phyloP scores from a whole-genome alignment of 768 basidiomycete species.

The Hericium rajendrae region DNA sequence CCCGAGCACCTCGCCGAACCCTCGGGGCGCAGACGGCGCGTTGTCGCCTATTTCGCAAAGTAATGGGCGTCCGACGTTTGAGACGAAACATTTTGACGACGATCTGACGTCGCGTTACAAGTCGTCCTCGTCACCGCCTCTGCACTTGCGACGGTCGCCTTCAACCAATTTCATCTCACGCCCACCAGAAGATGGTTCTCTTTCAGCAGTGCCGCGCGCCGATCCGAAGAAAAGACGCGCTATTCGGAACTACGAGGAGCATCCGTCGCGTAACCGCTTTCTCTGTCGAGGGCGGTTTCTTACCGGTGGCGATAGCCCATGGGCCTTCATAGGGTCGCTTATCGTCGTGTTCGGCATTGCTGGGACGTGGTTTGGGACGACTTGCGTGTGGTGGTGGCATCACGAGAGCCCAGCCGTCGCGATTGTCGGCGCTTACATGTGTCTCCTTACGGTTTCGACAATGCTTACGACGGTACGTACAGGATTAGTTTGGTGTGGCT shows the following conservation, averaged over 20 bases:
- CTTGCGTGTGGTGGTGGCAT: conserved; percentile 84
- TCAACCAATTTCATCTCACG: conserved; percentile 7
- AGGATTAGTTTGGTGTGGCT: conserved; percentile 10
- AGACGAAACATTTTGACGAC: conserved; percentile 10
- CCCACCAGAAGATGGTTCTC: conserved; percentile 15
- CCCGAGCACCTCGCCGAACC: conserved; percentile 5
- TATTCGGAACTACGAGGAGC: conserved; percentile 49
- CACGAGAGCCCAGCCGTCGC: conserved; percentile 66
- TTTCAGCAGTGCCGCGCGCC: conserved; percentile 25
- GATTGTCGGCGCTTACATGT: conserved; percentile 51
- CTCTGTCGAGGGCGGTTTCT: conserved; percentile 63
- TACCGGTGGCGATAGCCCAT: conserved; percentile 79
- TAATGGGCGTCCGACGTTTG: conserved; percentile 1
- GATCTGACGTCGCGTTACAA: conserved; percentile 7
- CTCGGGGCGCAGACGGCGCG: conserved; percentile 5
- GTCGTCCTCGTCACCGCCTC: conserved; percentile 2
- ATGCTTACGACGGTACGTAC: conserved; percentile 69
- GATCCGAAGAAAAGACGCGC: conserved; percentile 28
- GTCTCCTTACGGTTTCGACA: conserved; percentile 56
- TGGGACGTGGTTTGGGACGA: conserved; percentile 82
- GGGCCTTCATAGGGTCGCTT: conserved; percentile 67
- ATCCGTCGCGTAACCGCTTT: conserved; percentile 71
- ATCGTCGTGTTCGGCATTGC: conserved; percentile 54
- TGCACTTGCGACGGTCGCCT: conserved; percentile 5
- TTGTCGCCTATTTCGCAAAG: neutral